Base-by-base conservation (phyloP, 2,329 filamentous ascomycete genomes). In the Escovopsis weberi region DNA sequence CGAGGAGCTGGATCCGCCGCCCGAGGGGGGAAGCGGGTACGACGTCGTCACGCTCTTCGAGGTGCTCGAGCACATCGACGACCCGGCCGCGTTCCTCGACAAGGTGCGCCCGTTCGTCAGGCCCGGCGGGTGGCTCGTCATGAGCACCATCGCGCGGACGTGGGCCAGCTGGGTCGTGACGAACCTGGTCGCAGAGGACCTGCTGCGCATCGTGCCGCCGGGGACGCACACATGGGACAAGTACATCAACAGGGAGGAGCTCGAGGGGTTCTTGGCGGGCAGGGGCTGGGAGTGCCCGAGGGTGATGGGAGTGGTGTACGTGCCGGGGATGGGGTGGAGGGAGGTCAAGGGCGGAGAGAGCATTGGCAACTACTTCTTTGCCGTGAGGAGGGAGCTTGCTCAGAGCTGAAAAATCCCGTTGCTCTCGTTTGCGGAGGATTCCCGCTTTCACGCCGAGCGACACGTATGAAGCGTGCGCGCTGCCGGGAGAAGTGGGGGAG, bases 151-250 rank as follows among this genome's bases (percentile, higher is more conserved):
- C 57, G 84, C 91, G 40, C 72, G 91, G 48, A 94, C 86, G 2
- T 84, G 85, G 73, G 78, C 78, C 47, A 91, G 85, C 51, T 98
- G 86, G 81, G 62, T 95, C 38, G 87, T 89, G 11, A 98, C 93
- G 3, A 94, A 94, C 55, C 66, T 96, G 23, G 72, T 94, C 48
- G 91, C 91, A 0, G 91, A 98, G 65, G 85, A 91, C 64, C 58
- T 95, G 45, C 54, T 94, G 58, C 71, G 84, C 5, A 85, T 96
- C 47, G 91, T 98, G 44, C 91, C 91, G 9, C 76, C 75, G 49
- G 91, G 91, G 2, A 98, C 91, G 38, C 91, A 98, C 64, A 87
- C 95, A 60, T 98, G 91, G 91, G 71, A 72, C 48, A 94, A 96
- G 66, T 98, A 96, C 64, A 80, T 98, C 51, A 91, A 95, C 57